Percentiles rank a stretch among this genome's conserved stretches.
These are phyloP conservation scores for Microdochium nivale DNA, from an alignment of 2,329 filamentous ascomycete species.

Conservation along the genomic window DNA sequence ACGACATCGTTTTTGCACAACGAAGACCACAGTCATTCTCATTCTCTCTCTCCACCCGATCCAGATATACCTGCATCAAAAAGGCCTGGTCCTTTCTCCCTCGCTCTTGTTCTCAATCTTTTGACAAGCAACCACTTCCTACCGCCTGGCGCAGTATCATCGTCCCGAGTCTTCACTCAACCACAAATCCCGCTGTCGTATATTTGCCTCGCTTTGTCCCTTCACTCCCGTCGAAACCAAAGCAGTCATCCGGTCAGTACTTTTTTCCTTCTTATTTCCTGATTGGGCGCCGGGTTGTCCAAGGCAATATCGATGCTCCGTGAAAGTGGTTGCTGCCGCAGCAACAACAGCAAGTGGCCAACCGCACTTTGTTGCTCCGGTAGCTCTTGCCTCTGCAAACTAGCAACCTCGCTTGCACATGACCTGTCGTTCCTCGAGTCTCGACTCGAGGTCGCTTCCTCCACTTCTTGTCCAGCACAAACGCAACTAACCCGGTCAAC, in stretches of 20 bases:
- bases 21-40: not conserved
- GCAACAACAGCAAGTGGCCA: no score
- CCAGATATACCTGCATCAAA: not conserved
- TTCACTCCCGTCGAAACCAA: not conserved
- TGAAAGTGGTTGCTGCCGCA: no score
- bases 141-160: not conserved
- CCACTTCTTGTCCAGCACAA: not conserved
- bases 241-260: not conserved
- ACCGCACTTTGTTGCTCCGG: no score
- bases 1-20: slow-evolving; percentile 1
- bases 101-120: not conserved
- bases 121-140: slow-evolving; percentile 1
- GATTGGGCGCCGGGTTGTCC: not conserved
- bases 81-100: not conserved
- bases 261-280: not conserved
- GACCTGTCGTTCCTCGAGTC: not conserved
- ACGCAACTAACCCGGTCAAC: not conserved
- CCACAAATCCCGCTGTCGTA: not conserved
- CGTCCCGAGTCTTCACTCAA: not conserved
- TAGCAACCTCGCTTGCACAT: not conserved
- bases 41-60: not conserved
- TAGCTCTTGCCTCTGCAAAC: not conserved
- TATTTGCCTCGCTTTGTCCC: not conserved
- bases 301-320: not conserved
- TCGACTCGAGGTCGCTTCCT: not conserved